Evolutionary conservation across 176 grass and related monocot species (phyloP).

Genomic region (Triticum dicoccoides): DNA sequence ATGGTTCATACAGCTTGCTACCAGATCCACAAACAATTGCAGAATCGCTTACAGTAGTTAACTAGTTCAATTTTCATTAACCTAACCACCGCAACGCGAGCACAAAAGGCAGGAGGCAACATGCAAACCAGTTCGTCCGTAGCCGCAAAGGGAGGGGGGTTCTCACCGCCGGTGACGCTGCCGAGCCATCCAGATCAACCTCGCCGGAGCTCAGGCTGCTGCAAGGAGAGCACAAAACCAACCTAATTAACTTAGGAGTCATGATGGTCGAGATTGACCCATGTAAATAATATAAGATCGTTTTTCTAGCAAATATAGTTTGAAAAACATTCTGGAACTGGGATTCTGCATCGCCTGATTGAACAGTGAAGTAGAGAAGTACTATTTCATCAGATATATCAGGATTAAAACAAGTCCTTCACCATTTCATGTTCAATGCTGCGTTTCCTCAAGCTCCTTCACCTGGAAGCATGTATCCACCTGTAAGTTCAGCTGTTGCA

Average conservation of each 20-base stretch:
- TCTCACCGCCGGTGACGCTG: conserved; percentile 21
- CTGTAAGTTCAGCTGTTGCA: too few relatives aligned
- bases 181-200: conserved; percentile 1
- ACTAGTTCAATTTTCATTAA: not conserved
- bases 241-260: not conserved
- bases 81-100: not conserved
- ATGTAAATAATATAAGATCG: too few relatives aligned
- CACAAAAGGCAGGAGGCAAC: too few relatives aligned
- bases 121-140: too few relatives aligned
- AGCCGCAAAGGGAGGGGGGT: too few relatives aligned
- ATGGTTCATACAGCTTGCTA: not conserved
- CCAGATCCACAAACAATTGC: not conserved
- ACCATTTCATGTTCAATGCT: too few relatives aligned
- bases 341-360: not conserved
- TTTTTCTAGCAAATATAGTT: too few relatives aligned
- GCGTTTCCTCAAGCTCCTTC: too few relatives aligned
- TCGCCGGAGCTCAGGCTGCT: conserved; percentile 25
- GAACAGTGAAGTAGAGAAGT: not conserved
- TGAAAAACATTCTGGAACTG: too few relatives aligned
- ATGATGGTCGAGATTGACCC: too few relatives aligned
- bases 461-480: too few relatives aligned
- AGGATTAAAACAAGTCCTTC: not conserved
- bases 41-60: not conserved
- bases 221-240: not conserved
- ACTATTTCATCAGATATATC: not conserved